These are phyloP conservation scores for Podaxis sp. DNA, from an alignment of 768 basidiomycete genomes.

Conservation along the genomic window DNA sequence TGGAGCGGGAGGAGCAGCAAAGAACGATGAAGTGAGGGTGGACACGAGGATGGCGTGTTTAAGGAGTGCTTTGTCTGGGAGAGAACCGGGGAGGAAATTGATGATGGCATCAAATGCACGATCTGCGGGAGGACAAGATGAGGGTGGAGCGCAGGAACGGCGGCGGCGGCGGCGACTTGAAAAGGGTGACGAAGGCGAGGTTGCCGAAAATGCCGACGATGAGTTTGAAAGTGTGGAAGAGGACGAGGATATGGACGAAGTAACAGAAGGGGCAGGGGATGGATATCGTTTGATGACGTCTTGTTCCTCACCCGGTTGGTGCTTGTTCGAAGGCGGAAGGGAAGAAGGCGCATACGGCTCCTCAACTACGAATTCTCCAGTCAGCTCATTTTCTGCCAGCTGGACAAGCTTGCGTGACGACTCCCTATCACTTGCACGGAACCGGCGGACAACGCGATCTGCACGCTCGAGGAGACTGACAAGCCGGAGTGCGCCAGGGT, in stretches of 20 bases:
- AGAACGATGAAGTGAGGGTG: slow-evolving; percentile 38
- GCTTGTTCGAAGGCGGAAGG: background rate
- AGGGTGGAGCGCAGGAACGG: background rate
- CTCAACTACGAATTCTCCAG: slow-evolving; percentile 35
- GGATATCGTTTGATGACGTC: background rate
- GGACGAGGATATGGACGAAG: slow-evolving; percentile 6
- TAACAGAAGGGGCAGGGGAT: slow-evolving; percentile 9
- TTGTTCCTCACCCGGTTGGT: slow-evolving; percentile 1
- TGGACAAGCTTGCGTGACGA: slow-evolving; percentile 25
- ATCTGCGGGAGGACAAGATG: background rate
- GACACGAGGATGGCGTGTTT: slow-evolving; percentile 46
- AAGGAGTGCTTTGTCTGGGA: slow-evolving; percentile 41
- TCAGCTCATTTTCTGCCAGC: slow-evolving; percentile 31
- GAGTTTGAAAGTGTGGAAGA: background rate
- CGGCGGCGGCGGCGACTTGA: background rate
- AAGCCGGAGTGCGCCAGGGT: slow-evolving; percentile 39
- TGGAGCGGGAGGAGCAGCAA: slow-evolving; percentile 22
- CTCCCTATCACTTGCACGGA: background rate
- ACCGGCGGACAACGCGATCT: slow-evolving; percentile 30
- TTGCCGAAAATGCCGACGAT: background rate
- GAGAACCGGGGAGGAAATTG: slow-evolving; percentile 39
- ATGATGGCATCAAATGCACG: slow-evolving; percentile 40
- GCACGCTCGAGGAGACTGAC: slow-evolving; percentile 42
- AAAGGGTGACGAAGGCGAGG: background rate
- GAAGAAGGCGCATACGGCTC: slow-evolving; percentile 17